Evolutionary conservation across 441 rosid species (phyloP), one percentile per base, ranked within the genome.

Genomic region (Gossypium gossypioides): DNA sequence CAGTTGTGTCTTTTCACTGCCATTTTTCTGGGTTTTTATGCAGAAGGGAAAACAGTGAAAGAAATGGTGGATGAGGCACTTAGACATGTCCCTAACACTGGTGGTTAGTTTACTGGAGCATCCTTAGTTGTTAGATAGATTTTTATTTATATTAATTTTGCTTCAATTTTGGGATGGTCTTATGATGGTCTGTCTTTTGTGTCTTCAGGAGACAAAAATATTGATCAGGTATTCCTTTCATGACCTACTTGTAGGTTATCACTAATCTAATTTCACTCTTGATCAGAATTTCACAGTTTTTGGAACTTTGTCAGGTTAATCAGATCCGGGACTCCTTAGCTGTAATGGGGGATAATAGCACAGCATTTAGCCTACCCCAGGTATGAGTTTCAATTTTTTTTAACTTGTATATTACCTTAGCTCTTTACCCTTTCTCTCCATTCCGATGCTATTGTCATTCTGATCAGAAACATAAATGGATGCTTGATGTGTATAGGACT

Each of bases 11-110:
- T 48, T n/a, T 68, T 73, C 34, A 22, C 63, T 83, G 68, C 76
- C 75, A 22, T 71, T 73, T 13, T 69, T 72, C 77, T 59, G 71
- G 78, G 52, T 67, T 32, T 40, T 75, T 75, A 52, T 56, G 24
- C 91, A 95, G 97, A 95, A 80, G 99, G 99, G 74, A 92, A 92
- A 77, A 87, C 99, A 1, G 98, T 95, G 69, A 88, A 95, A 83
- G 87, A 92, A 82, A 95, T 95, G 99, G 99, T 92, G 77, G 72
- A 88, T 72, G 97, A 95, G 80, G 97, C 99, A 68, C 96, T 95
- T 79, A 85, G 54, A 81, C 96, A 66, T 71, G 91, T 95, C 77
- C 97, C 99, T 54, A 95, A 95, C 77, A 81, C 68, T 60, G 86
- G 86, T 74, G 96, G 99, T 95, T 61, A 83, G 89, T 82, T 75